Percentiles rank a stretch among this genome's conserved stretches.
Evolutionary conservation across 768 basidiomycete species (phyloP).

Genomic region (Coprinopsis marcescibilis): DNA sequence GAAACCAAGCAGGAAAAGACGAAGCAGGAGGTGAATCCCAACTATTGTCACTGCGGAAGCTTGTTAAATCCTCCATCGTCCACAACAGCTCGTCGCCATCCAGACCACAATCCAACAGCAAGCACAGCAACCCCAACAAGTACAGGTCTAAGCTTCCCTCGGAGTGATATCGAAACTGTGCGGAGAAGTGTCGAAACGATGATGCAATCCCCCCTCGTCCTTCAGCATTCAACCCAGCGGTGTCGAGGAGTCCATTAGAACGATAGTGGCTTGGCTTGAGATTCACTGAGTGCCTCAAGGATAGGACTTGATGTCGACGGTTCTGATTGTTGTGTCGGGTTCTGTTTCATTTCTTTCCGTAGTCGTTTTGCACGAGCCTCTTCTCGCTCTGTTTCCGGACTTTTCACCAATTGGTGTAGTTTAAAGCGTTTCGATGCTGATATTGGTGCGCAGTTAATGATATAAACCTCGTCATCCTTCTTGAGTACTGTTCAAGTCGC

Average conservation of each 20-base stretch:
- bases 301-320: conserved; percentile 13
- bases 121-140: too few species aligned
- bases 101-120: conserved; percentile 47
- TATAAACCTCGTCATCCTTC: conserved; percentile 64
- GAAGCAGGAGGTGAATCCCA: conserved; percentile 62
- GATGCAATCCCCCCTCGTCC: too few species aligned
- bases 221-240: too few species aligned
- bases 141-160: too few species aligned
- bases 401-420: conserved; percentile 59
- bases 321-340: conserved; percentile 11
- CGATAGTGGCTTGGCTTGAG: conserved; percentile 8
- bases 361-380: conserved; percentile 23
- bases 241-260: too few species aligned
- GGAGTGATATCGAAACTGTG: too few species aligned
- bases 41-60: not conserved
- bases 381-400: conserved; percentile 61
- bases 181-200: too few species aligned
- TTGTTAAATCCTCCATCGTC: not conserved
- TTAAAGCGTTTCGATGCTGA: conserved; percentile 76
- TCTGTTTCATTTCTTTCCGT: too few species aligned
- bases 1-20: conserved; percentile 74
- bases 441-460: conserved; percentile 77
- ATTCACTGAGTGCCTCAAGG: conserved; percentile 10
- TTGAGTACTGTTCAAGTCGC: conserved; percentile 44
- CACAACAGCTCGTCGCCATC: conserved; percentile 54